phyloP scores from a whole-genome alignment of 2,329 filamentous ascomycete genomes.

The Penicillium sp. region DNA sequence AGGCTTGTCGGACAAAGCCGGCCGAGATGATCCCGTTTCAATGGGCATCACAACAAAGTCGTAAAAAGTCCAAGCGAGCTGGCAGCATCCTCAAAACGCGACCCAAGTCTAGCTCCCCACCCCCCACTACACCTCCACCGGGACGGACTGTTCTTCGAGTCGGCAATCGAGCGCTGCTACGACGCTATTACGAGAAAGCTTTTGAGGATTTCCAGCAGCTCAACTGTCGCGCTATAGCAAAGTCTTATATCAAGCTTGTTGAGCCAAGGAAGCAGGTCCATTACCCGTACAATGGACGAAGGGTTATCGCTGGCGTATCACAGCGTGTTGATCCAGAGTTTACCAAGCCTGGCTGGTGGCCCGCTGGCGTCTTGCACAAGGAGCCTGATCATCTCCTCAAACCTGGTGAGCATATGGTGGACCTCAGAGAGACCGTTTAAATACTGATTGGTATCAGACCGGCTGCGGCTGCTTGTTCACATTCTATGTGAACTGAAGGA shows the following conservation, averaged over 20 bases:
- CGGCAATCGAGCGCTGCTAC: constrained; percentile 28
- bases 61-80: constrained; percentile 27
- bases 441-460: constrained; percentile 21
- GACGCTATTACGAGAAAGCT: constrained; percentile 41
- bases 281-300: constrained; percentile 49
- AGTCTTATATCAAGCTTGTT: constrained; percentile 49
- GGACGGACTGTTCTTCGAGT: constrained; percentile 30
- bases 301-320: constrained; percentile 30
- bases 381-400: constrained; percentile 39
- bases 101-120: constrained; percentile 21
- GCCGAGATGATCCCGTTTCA: constrained; percentile 34
- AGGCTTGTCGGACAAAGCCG: constrained; percentile 17
- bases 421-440: background rate
- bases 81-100: constrained; percentile 16
- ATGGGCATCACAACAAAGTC: constrained; percentile 30
- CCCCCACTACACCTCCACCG: constrained; percentile 16
- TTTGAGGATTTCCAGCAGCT: constrained; percentile 48
- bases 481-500: constrained; percentile 37
- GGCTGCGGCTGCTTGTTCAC: constrained; percentile 34
- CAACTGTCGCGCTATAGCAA: constrained; percentile 47
- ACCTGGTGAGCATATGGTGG: constrained; percentile 22
- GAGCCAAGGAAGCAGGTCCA: constrained; percentile 50
- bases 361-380: constrained; percentile 31
- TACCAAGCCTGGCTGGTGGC: constrained; percentile 40
- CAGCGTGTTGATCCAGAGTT: constrained; percentile 34